A percentile compares a stretch with the other conserved stretches of the same genome.
Evolutionary conservation across 2,329 filamentous ascomycete genomes (phyloP).

Genomic region (Chlorencoelia australis): DNA sequence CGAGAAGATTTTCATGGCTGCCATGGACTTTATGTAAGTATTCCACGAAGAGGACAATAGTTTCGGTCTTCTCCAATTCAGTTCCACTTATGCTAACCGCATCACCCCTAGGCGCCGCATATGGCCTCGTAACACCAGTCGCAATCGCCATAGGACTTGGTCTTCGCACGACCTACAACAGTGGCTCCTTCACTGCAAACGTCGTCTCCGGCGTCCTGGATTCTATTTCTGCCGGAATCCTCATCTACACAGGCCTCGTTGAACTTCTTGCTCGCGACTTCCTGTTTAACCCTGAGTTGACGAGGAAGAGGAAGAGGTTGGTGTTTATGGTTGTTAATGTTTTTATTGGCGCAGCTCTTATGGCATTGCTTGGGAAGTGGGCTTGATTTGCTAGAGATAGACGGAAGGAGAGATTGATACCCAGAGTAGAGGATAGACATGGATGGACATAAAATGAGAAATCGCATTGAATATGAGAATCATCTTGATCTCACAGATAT

Average conservation of each 20-base stretch:
- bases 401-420: neutral
- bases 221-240: conserved; percentile 37
- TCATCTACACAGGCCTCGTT: conserved; percentile 40
- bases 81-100: too few relatives aligned
- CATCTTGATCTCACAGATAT: too few relatives aligned
- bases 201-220: conserved; percentile 37
- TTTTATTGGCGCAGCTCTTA: conserved; percentile 33
- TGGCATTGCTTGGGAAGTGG: conserved; percentile 43
- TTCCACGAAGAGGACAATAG: too few relatives aligned
- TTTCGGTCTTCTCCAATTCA: too few relatives aligned
- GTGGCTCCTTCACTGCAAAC: conserved; percentile 32
- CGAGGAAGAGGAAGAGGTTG: conserved; percentile 29
- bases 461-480: too few relatives aligned
- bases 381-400: conserved; percentile 21
- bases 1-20: conserved; percentile 31
- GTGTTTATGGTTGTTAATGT: conserved; percentile 34
- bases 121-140: conserved; percentile 42
- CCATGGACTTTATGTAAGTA: conserved; percentile 40
- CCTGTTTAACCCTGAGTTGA: conserved; percentile 37
- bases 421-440: neutral
- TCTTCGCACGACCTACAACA: conserved; percentile 32
- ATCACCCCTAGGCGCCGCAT: too few relatives aligned
- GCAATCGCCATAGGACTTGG: conserved; percentile 41
- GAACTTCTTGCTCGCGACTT: conserved; percentile 41
- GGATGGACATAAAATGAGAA: too few relatives aligned